Evolutionary conservation across 257 asterid genomes (phyloP).

Genomic region (Plantago major): DNA sequence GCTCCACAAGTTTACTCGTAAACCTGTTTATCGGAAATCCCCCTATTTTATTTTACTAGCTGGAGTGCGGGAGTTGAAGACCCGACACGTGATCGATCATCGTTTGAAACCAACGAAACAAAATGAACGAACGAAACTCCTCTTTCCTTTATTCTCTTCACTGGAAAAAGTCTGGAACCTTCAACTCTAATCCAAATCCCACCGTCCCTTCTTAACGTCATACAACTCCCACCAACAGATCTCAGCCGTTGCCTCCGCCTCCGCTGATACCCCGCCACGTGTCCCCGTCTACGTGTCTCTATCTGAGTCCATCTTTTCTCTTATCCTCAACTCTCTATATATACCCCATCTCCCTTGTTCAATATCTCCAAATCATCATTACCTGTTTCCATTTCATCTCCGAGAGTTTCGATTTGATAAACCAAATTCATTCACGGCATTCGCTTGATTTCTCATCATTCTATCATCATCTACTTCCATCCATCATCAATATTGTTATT

Average conservation of each 20-base stretch:
- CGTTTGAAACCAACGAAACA: background rate
- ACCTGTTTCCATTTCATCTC: too few relatives aligned
- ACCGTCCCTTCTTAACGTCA: constrained; percentile 64
- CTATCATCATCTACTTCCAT: background rate
- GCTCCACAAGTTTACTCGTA: too few relatives aligned
- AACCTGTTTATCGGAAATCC: too few relatives aligned
- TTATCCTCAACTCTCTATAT: constrained; percentile 22
- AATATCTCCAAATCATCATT: constrained; percentile 19
- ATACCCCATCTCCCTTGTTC: constrained; percentile 5
- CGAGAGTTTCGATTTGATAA: too few relatives aligned
- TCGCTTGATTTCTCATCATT: too few relatives aligned
- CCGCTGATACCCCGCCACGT: constrained; percentile 42
- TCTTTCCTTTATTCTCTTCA: too few relatives aligned
- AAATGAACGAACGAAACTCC: background rate
- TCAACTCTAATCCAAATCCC: constrained; percentile 39
- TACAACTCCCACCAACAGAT: constrained; percentile 19
- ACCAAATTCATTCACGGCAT: too few relatives aligned
- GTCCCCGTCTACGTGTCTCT: constrained; percentile 40
- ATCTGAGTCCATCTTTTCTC: constrained; percentile 20
- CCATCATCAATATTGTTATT: too few relatives aligned
- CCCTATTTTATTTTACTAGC: too few relatives aligned
- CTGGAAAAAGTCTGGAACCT: constrained; percentile 20
- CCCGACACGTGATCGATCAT: background rate
- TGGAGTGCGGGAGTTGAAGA: too few relatives aligned
- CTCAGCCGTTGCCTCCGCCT: constrained; percentile 41